phyloP scores from a whole-genome alignment of 148 eudicot genomes.

The Heliamphora exappendiculata region DNA sequence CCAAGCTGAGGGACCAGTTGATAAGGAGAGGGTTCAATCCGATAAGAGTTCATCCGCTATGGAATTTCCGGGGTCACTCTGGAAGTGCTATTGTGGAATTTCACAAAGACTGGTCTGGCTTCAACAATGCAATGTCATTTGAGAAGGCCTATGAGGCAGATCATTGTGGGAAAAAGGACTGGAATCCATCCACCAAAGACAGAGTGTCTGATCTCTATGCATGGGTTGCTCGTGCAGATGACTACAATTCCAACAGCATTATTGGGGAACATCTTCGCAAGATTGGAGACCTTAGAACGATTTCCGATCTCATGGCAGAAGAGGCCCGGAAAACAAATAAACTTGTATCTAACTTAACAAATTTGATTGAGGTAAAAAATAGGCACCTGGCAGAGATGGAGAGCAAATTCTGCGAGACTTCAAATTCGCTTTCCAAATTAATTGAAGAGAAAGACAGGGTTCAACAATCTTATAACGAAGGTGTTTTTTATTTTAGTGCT shows the following conservation, averaged over 20 bases:
- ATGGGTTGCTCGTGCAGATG: conserved; percentile 99
- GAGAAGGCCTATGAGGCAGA: conserved; percentile 83
- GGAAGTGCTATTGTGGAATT: conserved; percentile 87
- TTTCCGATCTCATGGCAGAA: conserved; percentile 69
- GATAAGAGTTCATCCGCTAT: conserved; percentile 69
- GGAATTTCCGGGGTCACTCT: conserved; percentile 83
- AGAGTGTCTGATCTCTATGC: conserved; percentile 61
- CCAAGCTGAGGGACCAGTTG: conserved; percentile 76
- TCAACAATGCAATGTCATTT: conserved; percentile 71
- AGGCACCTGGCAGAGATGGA: conserved; percentile 55
- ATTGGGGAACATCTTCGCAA: conserved; percentile 79
- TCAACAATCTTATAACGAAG: conserved; percentile 75
- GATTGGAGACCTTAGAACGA: conserved; percentile 72
- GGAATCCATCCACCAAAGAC: conserved; percentile 37
- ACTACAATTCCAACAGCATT: conserved; percentile 58
- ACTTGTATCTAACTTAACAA: conserved; percentile 64
- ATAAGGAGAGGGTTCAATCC: conserved; percentile 75
- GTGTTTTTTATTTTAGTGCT: conserved; percentile 21
- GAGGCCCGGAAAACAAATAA: conserved; percentile 52
- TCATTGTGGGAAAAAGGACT: conserved; percentile 76
- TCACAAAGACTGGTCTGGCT: conserved; percentile 78
- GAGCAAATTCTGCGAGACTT: conserved; percentile 46
- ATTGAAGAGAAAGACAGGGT: conserved; percentile 77
- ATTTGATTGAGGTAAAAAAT: conserved; percentile 57
- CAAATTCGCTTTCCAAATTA: conserved; percentile 36